Evolutionary conservation across 2,329 filamentous ascomycete species (phyloP), one percentile per base, ranked within the genome.

Genomic region (Aphanocladium album): DNA sequence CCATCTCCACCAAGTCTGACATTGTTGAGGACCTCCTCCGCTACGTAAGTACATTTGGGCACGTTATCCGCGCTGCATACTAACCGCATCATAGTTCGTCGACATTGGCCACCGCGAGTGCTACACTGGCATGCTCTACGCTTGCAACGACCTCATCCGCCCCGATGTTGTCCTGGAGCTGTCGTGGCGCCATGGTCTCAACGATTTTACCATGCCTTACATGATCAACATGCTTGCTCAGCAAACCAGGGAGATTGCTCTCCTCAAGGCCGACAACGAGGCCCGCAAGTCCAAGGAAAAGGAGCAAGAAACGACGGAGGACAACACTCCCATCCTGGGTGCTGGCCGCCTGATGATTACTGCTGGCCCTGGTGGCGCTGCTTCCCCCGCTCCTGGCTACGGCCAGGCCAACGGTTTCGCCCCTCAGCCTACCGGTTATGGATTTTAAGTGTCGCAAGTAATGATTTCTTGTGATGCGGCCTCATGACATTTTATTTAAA

Each of bases 61-160:
- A 27, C 30, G 5, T 17, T 16, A 21, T 19, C n/a, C 16, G 19
- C 9, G 37, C 2, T 19, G 39, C 11, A 57, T 67, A 53, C 75
- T 82, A 71, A 79, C 63, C 12, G 64, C 27, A 41, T 21, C 52
- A 1, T 73, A 98, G 93, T 99, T 99, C 69, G 95, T 99, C 71
- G 95, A 99, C 72, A 97, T 99, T 77, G 95, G 96, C 69, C 96
- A 93, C 81, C 92, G 93, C 64, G 95, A 99, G 76, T 99, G 95
- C 83, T 99, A 96, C 73, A 95, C 97, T n/a, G 96, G 93, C 72
- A 99, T 99, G 93, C 84, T 99, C 53, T 99, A 99, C 73, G 89
- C 96, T 57, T 99, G 95, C 83, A 96, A 99, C 77, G 95, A 98
- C 62, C 89, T 99, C 64, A 93, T 99, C 68, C 91, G 91, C 19